Evolutionary conservation across 2,329 filamentous ascomycete species (phyloP), one percentile per base, ranked within the genome.

Genomic region (Pezicula rhizophila): DNA sequence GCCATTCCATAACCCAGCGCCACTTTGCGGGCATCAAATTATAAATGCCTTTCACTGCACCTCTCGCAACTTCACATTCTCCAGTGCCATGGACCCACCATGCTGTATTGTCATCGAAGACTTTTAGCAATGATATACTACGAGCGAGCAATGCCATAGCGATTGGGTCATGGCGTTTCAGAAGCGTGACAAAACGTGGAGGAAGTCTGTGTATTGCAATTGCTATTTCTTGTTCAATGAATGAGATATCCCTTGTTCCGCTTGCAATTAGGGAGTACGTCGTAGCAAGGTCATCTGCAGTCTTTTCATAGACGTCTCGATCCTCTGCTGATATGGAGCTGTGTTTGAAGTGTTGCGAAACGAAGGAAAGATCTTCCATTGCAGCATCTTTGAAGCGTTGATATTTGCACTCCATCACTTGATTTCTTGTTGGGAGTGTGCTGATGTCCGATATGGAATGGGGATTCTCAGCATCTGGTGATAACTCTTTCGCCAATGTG

Each of bases 61-160:
- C 49, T 6, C 35, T 18, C 4, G 46, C 28, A n/a, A 51, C 44
- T 14, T 40, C 49, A 14, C 39, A n/a, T 5, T 45, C 38, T 8
- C 52, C 52, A 37, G 47, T 46, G 18, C 54, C 54, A 28, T 54
- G 54, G 39, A 56, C 41, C 54, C 54, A 56, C 54, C 54, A 56
- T 8, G 54, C 54, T 8, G 37, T 42, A 28, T 37, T 31, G 40
- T 51, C 49, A 5, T 48, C 40, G 11, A 52, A 39, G 17, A 54
- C n/a, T 8, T 45, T 39, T 11, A 56, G 42, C 17, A 52, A 39
- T 8, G 48, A 23, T 14, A 52, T 31, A 45, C 43, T 38, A 8
- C 51, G 45, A 14, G 48, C 50, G 2, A 56, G 46, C 4, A 56
- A 38, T 23, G 50, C 54, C 48, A 56, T 46, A 15, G 54, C 48